Base-by-base conservation (phyloP, 2,329 filamentous ascomycete genomes). In the Trichoderma hamatum region DNA sequence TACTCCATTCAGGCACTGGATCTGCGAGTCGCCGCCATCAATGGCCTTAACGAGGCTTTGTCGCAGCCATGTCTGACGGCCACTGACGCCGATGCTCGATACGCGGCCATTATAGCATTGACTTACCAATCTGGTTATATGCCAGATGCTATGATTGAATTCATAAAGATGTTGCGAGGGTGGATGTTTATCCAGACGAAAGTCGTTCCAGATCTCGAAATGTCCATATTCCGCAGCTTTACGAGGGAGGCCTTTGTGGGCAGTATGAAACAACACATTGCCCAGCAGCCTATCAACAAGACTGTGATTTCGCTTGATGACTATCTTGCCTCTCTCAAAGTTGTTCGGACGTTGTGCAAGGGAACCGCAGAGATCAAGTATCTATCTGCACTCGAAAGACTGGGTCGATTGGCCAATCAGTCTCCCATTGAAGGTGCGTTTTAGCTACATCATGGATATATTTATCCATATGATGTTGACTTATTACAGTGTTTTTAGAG, bases 111-210 rank as follows among this genome's bases (percentile, higher is more conserved):
- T 59, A 73, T 82, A 21, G 75, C 76, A 2, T 70, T 82, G 6
- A 76, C 77, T 0, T 82, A 79, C 60, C 81, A 82, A 65, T 75
- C 81, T 3, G 74, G 75, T 1, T 79, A 80, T 49, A 79, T 82
- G 79, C 64, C 73, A 1, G 80, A 82, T 24, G 80, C 81, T 30
- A 76, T 82, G 72, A 70, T 71, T 11, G 80, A 82, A 69, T 83
- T 80, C 59, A 62, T 82, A 5, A 73, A 77, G 19, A 81, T 81
- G 78, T 69, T 79, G 43, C 74, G 80, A 28, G 80, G 80, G 2
- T 82, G 80, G 75, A 73, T 72, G 71, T 68, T 39, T 65, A 36
- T 58, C 30, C 55, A 58, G 55, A 58, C 55, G n/a, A 58, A 58
- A 36, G 10, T 58, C 3, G n/a, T 58, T 58, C 60, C 43, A 9